phyloP scores from a whole-genome alignment of 306 rosid species.

The Oemleria cerasiformis region DNA sequence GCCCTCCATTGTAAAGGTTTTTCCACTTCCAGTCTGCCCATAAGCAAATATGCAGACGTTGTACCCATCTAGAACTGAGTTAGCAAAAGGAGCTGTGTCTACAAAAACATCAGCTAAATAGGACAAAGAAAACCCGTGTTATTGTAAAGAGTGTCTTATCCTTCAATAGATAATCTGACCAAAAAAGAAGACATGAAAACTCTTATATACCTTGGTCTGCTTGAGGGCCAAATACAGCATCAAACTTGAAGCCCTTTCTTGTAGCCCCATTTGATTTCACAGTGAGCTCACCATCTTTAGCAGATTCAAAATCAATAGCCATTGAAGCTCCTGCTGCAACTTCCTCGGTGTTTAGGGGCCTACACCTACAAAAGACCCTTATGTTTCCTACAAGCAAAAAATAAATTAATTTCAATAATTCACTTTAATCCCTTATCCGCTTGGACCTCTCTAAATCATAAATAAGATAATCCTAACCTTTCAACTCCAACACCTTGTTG shows the following conservation, averaged over 20 bases:
- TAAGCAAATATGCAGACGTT: constrained; percentile 95
- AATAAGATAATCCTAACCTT: constrained; percentile 48
- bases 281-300: constrained; percentile 78
- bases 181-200: not conserved
- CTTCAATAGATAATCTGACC: constrained; percentile 2
- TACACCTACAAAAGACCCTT: constrained; percentile 93
- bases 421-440: constrained; percentile 9
- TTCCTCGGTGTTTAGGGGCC: constrained; percentile 80
- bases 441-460: constrained; percentile 22
- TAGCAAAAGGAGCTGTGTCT: constrained; percentile 78
- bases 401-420: constrained; percentile 28
- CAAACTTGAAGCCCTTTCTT: constrained; percentile 72
- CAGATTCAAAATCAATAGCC: constrained; percentile 83
- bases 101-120: constrained; percentile 67
- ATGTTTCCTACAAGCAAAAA: constrained; percentile 69
- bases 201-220: constrained; percentile 69
- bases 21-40: constrained; percentile 96
- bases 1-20: constrained; percentile 97
- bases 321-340: constrained; percentile 57
- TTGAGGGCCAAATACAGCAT: constrained; percentile 81
- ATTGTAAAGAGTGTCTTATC: constrained; percentile 11
- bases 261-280: constrained; percentile 74
- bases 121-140: constrained; percentile 19
- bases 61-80: constrained; percentile 90
- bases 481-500: constrained; percentile 84